Percentiles rank a stretch among this genome's conserved stretches.
These are phyloP conservation scores for Cantharellus anzutake DNA, from an alignment of 768 basidiomycete genomes.

Conservation along the genomic window DNA sequence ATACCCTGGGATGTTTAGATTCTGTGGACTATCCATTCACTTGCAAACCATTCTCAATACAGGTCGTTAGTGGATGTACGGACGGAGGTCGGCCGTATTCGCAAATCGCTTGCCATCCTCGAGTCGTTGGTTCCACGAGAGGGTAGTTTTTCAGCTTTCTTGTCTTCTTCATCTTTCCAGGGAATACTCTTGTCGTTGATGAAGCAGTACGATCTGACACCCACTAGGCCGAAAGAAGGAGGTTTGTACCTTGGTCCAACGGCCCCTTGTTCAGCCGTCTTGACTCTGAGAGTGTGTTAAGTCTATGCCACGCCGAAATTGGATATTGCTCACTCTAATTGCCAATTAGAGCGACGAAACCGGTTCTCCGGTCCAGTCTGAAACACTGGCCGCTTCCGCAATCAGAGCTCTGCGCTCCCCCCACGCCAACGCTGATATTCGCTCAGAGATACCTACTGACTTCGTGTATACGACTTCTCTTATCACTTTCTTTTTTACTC, in stretches of 20 bases:
- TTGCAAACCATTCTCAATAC: not conserved
- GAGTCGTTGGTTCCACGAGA: not conserved
- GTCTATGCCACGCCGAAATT: not conserved
- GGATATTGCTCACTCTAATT: not conserved
- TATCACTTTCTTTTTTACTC: slow-evolving; percentile 63
- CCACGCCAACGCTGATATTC: not conserved
- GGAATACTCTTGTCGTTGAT: not conserved
- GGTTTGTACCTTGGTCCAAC: not conserved
- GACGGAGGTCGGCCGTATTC: not conserved
- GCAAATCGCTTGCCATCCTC: not conserved
- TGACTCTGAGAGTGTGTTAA: not conserved
- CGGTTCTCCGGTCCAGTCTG: not conserved
- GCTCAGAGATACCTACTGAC: not conserved
- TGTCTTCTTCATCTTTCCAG: not conserved
- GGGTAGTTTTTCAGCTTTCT: not conserved
- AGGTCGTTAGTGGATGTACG: not conserved
- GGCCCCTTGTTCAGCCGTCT: not conserved
- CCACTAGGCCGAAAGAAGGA: not conserved
- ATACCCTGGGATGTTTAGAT: not conserved
- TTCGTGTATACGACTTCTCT: slow-evolving; percentile 16
- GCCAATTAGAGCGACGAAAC: not conserved
- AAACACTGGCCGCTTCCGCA: not conserved
- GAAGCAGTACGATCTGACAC: not conserved
- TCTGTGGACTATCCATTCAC: not conserved
- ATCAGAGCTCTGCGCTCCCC: not conserved